Evolutionary conservation across 169 alveolate genomes (phyloP).

Genomic region (Babesia sp.): DNA sequence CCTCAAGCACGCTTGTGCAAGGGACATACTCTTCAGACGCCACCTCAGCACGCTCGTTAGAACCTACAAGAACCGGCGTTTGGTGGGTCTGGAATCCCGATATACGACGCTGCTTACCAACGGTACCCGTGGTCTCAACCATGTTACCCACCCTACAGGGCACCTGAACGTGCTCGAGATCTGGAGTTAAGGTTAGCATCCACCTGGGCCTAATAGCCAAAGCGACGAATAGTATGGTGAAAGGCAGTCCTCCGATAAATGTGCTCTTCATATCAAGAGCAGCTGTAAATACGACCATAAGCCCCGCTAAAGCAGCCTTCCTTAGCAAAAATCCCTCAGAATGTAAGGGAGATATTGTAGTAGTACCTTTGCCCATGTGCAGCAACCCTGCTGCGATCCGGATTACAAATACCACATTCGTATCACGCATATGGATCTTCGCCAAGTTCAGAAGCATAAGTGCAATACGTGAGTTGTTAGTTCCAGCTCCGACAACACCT

Average conservation of each 20-base stretch:
- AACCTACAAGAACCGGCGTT: slow-evolving; percentile 94
- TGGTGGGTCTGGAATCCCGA: slow-evolving; percentile 99
- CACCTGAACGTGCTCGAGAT: slow-evolving; percentile 87
- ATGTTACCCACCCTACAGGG: slow-evolving; percentile 87
- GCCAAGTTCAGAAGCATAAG: slow-evolving; percentile 94
- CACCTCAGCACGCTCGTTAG: slow-evolving; percentile 91
- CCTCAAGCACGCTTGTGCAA: slow-evolving; percentile 57
- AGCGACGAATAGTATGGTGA: slow-evolving; percentile 89
- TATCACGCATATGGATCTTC: slow-evolving; percentile 89
- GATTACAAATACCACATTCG: slow-evolving; percentile 93
- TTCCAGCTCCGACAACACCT: slow-evolving; percentile 95
- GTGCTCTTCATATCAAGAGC: slow-evolving; percentile 87
- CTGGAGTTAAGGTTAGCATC: slow-evolving; percentile 85
- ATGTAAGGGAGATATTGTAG: slow-evolving; percentile 94
- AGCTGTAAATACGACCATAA: slow-evolving; percentile 87
- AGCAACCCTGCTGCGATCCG: slow-evolving; percentile 92
- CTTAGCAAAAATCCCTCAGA: slow-evolving; percentile 92
- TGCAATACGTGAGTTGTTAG: slow-evolving; percentile 95
- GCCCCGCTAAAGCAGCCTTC: slow-evolving; percentile 92
- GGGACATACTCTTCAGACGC: slow-evolving; percentile 82
- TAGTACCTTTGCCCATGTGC: slow-evolving; percentile 96
- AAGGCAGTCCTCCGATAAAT: slow-evolving; percentile 87
- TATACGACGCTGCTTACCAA: slow-evolving; percentile 96
- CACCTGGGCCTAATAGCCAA: slow-evolving; percentile 90
- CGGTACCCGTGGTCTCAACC: slow-evolving; percentile 95